Percentiles rank a stretch among this genome's conserved stretches.
These are phyloP conservation scores for Echinochloa phyllopogon DNA, from an alignment of 176 grass and related monocot species.

Conservation along the genomic window DNA sequence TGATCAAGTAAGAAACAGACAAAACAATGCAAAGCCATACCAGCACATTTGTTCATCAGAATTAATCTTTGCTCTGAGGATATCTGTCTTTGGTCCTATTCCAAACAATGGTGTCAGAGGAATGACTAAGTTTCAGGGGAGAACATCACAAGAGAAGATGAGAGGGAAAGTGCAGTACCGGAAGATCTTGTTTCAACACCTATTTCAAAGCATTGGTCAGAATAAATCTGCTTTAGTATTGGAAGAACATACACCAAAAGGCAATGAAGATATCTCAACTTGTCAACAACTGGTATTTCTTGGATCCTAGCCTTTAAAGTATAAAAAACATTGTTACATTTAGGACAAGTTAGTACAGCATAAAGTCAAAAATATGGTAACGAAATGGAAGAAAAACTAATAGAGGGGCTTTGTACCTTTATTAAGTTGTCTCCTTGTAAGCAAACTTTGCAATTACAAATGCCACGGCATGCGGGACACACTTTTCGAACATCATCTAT, in stretches of 20 bases:
- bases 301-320: constrained; percentile 77
- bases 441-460: constrained; percentile 91
- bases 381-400: constrained; percentile 36
- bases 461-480: constrained; percentile 96
- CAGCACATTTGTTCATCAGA: constrained; percentile 95
- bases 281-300: constrained; percentile 81
- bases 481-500: constrained; percentile 72
- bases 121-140: constrained; percentile 20
- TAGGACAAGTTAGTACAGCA: constrained; percentile 14
- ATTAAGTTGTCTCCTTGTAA: constrained; percentile 87
- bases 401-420: constrained; percentile 59
- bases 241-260: constrained; percentile 89
- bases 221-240: constrained; percentile 81
- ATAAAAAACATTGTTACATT: constrained; percentile 24
- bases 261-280: constrained; percentile 95
- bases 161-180: constrained; percentile 58
- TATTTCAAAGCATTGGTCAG: constrained; percentile 90
- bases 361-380: constrained; percentile 24
- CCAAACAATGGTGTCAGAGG: constrained; percentile 26
- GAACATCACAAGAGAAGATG: constrained; percentile 9
- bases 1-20: constrained; percentile 34
- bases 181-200: constrained; percentile 81
- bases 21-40: constrained; percentile 52
- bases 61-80: constrained; percentile 84
- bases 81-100: constrained; percentile 81